Evolutionary conservation across 2,329 filamentous ascomycete genomes (phyloP).

Genomic region (Fusarium euwallaceae): DNA sequence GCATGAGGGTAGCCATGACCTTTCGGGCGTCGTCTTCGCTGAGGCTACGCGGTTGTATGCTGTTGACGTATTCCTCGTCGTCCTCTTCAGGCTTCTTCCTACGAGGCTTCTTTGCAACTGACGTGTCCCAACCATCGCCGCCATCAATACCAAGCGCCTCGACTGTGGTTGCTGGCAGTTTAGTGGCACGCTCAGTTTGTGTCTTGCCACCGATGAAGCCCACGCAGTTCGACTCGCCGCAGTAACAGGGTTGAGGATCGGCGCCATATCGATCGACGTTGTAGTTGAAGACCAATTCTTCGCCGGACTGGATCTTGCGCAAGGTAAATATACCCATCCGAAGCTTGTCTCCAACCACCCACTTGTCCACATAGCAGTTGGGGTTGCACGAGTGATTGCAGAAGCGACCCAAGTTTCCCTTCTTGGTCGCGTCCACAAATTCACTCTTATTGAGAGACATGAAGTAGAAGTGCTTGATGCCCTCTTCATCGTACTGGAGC

Average conservation of each 20-base stretch:
- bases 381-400: constrained; percentile 99
- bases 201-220: constrained; percentile 98
- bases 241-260: constrained; percentile 97
- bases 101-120: constrained; percentile 88
- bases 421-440: constrained; percentile 97
- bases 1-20: constrained; percentile 96
- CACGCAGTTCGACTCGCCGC: constrained; percentile 92
- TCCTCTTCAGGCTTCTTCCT: constrained; percentile 94
- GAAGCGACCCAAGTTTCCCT: constrained; percentile 94
- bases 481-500: constrained; percentile 93
- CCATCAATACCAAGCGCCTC: constrained; percentile 97
- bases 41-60: constrained; percentile 82
- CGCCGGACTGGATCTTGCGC: constrained; percentile 85
- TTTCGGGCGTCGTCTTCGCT: constrained; percentile 89
- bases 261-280: constrained; percentile 98
- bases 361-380: constrained; percentile 99
- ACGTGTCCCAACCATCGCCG: constrained; percentile 90
- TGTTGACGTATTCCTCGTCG: constrained; percentile 96
- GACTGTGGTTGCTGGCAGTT: constrained; percentile 88
- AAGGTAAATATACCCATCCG: constrained; percentile 99
- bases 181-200: constrained; percentile 94
- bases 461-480: constrained; percentile 99
- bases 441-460: constrained; percentile 98
- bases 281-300: constrained; percentile 99
- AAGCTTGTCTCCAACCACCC: constrained; percentile 96